Percentiles rank a stretch among this genome's conserved stretches.
phyloP scores from a whole-genome alignment of 805 yeast species.

The Wickerhamomyces alni region DNA sequence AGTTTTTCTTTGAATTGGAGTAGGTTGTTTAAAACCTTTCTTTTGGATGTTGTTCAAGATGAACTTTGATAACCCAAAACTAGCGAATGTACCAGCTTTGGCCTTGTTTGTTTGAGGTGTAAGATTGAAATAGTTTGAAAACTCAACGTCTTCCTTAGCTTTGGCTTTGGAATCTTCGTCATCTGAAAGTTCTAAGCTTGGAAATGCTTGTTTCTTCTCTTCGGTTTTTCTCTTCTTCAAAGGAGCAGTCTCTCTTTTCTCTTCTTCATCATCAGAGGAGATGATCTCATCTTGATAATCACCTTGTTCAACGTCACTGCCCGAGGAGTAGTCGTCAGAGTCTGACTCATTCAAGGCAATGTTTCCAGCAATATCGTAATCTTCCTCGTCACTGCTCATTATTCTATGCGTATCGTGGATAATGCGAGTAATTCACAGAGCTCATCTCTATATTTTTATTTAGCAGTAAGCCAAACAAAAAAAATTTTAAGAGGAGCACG shows the following conservation, averaged over 20 bases:
- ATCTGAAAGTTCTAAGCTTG: constrained; percentile 48
- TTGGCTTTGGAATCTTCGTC: constrained; percentile 32
- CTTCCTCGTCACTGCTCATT: constrained; percentile 35
- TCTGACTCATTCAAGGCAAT: constrained; percentile 43
- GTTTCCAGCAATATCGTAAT: constrained; percentile 56
- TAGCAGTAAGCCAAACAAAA: too few relatives aligned
- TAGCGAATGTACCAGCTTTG: constrained; percentile 78
- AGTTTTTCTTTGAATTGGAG: constrained; percentile 96
- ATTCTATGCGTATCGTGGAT: too few relatives aligned
- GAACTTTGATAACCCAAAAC: constrained; percentile 79
- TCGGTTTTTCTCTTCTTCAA: constrained; percentile 22
- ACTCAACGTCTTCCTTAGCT: constrained; percentile 38
- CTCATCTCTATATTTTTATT: too few relatives aligned
- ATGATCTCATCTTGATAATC: constrained; percentile 51
- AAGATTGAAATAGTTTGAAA: constrained; percentile 38
- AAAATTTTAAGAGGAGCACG: too few relatives aligned
- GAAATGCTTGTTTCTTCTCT: constrained; percentile 29
- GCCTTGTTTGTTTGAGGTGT: constrained; percentile 47
- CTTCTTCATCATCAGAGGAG: constrained; percentile 44
- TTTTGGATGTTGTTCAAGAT: constrained; percentile 63
- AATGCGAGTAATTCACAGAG: too few relatives aligned
- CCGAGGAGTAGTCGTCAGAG: constrained; percentile 27
- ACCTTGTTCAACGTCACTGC: constrained; percentile 24
- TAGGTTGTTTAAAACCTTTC: constrained; percentile 91
- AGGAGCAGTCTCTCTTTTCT: constrained; percentile 24